A percentile compares a stretch with the other conserved stretches of the same genome.
phyloP scores from a whole-genome alignment of 2,329 filamentous ascomycete species.

The Neonectria coccinea region DNA sequence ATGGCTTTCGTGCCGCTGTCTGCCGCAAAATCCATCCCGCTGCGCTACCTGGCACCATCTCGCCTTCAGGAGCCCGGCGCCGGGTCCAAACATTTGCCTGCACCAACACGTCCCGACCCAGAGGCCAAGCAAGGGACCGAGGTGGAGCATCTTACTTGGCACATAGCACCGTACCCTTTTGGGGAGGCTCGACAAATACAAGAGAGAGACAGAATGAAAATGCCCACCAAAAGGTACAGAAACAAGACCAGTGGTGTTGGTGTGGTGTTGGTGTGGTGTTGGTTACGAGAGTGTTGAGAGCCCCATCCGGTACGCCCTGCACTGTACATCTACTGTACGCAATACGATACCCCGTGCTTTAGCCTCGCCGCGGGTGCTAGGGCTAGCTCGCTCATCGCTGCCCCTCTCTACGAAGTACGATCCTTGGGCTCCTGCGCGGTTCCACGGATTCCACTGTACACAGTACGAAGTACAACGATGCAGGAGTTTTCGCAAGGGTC shows the following conservation, averaged over 20 bases:
- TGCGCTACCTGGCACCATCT: conserved; percentile 9
- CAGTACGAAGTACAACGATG: too few species aligned
- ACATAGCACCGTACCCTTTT: conserved; percentile 23
- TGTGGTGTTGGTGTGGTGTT: conserved; percentile 29
- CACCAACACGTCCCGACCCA: conserved; percentile 17
- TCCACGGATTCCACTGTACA: background rate
- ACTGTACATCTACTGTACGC: conserved; percentile 5
- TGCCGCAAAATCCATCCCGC: conserved; percentile 26
- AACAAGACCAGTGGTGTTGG: conserved; percentile 26
- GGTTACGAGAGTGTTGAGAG: conserved; percentile 19
- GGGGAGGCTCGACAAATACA: conserved; percentile 28
- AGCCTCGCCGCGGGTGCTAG: conserved; percentile 29
- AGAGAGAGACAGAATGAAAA: conserved; percentile 5
- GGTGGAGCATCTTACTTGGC: conserved; percentile 17
- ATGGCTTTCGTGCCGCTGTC: conserved; percentile 28
- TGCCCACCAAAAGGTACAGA: conserved; percentile 7
- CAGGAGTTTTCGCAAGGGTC: background rate
- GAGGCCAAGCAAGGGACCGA: conserved; percentile 23
- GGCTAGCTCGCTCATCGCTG: conserved; percentile 29
- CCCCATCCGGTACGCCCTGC: conserved; percentile 3
- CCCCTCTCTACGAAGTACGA: conserved; percentile 20
- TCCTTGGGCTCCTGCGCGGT: conserved; percentile 12
- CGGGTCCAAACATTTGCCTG: conserved; percentile 14
- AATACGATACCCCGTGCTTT: conserved; percentile 42
- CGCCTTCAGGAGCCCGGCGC: conserved; percentile 2